These are phyloP conservation scores for Roridomyces roridus DNA, from an alignment of 768 basidiomycete genomes.

Conservation along the genomic window DNA sequence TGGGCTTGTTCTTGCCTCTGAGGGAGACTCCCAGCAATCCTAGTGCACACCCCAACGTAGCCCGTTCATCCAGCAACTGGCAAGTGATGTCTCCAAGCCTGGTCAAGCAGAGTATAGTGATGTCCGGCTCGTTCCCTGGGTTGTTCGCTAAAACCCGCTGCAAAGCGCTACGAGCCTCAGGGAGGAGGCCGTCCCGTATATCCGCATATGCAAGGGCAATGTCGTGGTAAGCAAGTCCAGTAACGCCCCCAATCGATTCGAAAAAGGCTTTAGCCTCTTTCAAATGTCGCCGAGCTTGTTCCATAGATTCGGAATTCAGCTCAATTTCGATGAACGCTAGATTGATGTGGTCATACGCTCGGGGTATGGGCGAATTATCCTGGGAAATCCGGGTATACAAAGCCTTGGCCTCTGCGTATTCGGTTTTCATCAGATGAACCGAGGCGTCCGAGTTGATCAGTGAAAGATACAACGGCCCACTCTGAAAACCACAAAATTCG, in stretches of 20 bases:
- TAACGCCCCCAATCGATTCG: background rate
- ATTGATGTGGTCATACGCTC: conserved; percentile 12
- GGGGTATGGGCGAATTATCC: conserved; percentile 1
- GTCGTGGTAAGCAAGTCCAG: conserved; percentile 6
- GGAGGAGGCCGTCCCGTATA: conserved; percentile 1
- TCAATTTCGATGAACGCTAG: conserved; percentile 7
- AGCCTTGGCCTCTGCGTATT: conserved; percentile 12
- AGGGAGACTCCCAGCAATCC: conserved; percentile 6
- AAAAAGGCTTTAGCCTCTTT: conserved; percentile 1
- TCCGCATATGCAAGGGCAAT: conserved; percentile 6
- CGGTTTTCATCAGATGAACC: conserved; percentile 18
- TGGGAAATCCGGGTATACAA: conserved; percentile 3
- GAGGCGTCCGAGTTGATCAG: conserved; percentile 6
- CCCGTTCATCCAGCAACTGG: background rate
- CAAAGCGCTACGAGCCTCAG: background rate
- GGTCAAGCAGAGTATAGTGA: conserved; percentile 8
- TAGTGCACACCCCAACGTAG: conserved; percentile 1
- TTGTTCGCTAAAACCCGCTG: background rate
- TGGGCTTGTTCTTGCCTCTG: conserved; percentile 2
- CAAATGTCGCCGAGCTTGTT: background rate
- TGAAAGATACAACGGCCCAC: background rate
- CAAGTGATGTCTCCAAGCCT: conserved; percentile 4
- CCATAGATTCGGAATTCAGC: background rate
- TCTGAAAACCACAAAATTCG: conserved; percentile 13
- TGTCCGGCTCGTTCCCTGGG: conserved; percentile 15